These are phyloP conservation scores for Talaromyces proteolyticus DNA, from an alignment of 495 filamentous ascomycete genomes.

Conservation along the genomic window DNA sequence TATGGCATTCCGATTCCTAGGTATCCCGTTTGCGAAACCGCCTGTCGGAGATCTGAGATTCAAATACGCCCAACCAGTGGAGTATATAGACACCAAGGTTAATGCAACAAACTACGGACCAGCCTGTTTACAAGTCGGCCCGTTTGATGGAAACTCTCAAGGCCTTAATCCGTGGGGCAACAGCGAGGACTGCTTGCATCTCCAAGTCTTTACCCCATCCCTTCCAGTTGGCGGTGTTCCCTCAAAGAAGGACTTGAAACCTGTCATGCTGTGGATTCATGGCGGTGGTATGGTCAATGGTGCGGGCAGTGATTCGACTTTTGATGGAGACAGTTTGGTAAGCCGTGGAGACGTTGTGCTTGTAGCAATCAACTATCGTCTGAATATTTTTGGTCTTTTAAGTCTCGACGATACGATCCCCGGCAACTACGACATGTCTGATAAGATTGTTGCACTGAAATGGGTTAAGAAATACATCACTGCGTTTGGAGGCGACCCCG, in stretches of 20 bases:
- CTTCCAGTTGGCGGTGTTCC: constrained; percentile 17
- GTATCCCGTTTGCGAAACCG: constrained; percentile 42
- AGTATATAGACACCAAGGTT: constrained; percentile 31
- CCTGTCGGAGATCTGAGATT: constrained; percentile 32
- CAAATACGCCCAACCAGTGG: constrained; percentile 29
- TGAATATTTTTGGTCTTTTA: constrained; percentile 36
- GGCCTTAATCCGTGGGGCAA: constrained; percentile 12
- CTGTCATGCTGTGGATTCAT: constrained; percentile 43
- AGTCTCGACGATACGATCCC: constrained; percentile 21
- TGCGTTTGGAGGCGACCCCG: constrained; percentile 44
- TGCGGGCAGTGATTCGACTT: constrained; percentile 24
- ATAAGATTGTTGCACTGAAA: constrained; percentile 35
- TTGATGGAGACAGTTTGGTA: constrained; percentile 38
- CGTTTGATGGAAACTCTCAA: not conserved
- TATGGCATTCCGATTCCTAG: constrained; percentile 47
- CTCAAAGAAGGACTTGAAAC: constrained; percentile 19
- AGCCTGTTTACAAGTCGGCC: constrained; percentile 35
- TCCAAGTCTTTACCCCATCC: constrained; percentile 24
- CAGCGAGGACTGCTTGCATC: constrained; percentile 41
- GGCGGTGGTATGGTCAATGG: constrained; percentile 41
- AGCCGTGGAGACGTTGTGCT: constrained; percentile 41
- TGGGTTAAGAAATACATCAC: constrained; percentile 48
- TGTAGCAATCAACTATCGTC: constrained; percentile 42
- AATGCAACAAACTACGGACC: constrained; percentile 34
- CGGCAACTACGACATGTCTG: constrained; percentile 31